These are phyloP conservation scores for Moricandia moricandioides DNA, from an alignment of 345 rosid species.

Conservation along the genomic window DNA sequence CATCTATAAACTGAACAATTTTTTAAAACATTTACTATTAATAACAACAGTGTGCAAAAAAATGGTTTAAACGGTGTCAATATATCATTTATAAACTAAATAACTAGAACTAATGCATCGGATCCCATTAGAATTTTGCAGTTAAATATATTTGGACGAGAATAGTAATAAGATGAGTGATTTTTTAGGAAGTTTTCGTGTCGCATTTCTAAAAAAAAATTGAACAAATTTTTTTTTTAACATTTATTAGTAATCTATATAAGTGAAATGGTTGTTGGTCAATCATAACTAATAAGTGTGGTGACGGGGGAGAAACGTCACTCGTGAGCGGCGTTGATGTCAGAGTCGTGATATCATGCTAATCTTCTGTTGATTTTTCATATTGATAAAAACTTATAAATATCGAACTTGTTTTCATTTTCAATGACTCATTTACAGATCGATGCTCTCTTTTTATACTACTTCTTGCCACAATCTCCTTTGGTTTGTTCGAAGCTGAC, in stretches of 20 bases:
- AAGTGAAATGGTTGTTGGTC: background rate
- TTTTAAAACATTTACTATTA: too few relatives aligned
- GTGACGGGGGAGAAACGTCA: background rate
- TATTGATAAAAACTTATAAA: background rate
- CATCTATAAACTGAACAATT: too few relatives aligned
- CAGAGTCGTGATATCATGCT: slow-evolving; percentile 21
- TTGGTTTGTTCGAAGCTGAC: slow-evolving; percentile 10
- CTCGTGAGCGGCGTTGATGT: slow-evolving; percentile 14
- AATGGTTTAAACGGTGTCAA: too few relatives aligned
- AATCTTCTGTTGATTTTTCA: background rate
- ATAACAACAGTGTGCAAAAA: too few relatives aligned
- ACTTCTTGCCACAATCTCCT: background rate
- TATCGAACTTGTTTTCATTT: background rate
- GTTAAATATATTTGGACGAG: too few relatives aligned
- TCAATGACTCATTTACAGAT: background rate
- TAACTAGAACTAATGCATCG: too few relatives aligned
- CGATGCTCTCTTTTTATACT: background rate
- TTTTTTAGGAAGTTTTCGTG: too few relatives aligned
- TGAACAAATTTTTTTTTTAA: too few relatives aligned
- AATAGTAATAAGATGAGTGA: too few relatives aligned
- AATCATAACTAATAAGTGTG: background rate
- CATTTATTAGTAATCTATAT: background rate
- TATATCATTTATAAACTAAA: too few relatives aligned
- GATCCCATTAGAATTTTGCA: too few relatives aligned
- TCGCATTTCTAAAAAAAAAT: too few relatives aligned